Evolutionary conservation across 2,329 filamentous ascomycete genomes (phyloP).

Genomic region (Septoria petroselini): DNA sequence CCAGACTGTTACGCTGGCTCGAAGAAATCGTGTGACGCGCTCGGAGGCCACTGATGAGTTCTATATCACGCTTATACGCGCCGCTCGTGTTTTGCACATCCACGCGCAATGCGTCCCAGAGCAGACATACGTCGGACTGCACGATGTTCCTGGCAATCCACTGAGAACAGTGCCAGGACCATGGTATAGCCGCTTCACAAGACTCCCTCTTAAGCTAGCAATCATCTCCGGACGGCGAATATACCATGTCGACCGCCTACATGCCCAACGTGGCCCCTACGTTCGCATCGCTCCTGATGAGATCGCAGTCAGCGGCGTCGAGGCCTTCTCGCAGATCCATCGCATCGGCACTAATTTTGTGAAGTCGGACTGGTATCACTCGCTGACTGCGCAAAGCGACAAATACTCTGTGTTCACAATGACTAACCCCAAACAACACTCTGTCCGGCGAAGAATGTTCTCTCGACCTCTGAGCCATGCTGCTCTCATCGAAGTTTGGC

Average conservation of each 20-base stretch:
- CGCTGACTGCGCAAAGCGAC: slow-evolving; percentile 19
- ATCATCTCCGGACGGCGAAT: slow-evolving; percentile 41
- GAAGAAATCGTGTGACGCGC: no score
- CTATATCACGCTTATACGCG: no score
- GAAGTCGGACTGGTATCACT: slow-evolving; percentile 34
- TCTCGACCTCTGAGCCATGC: slow-evolving; percentile 39
- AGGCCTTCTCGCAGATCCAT: slow-evolving; percentile 36
- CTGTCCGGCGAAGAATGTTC: slow-evolving; percentile 39
- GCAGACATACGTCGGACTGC: no score
- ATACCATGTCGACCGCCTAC: slow-evolving; percentile 42
- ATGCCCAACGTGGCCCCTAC: slow-evolving; percentile 35
- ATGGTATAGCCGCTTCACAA: slow-evolving; percentile 28
- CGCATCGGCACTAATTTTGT: slow-evolving; percentile 29
- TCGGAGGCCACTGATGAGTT: no score
- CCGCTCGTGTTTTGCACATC: no score
- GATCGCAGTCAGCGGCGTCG: slow-evolving; percentile 31
- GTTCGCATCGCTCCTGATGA: slow-evolving; percentile 35
- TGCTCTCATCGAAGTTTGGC: slow-evolving; percentile 40
- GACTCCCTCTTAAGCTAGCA: slow-evolving; percentile 38
- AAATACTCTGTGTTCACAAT: slow-evolving; percentile 41
- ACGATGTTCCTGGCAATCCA: no score
- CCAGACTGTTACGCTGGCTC: no score
- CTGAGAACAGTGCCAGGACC: slow-evolving; percentile 35
- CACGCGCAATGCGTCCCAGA: no score
- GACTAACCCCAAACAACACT: slow-evolving; percentile 39